Evolutionary conservation across 2,329 filamentous ascomycete genomes (phyloP).

Genomic region (Cordyceps cateniannulata): DNA sequence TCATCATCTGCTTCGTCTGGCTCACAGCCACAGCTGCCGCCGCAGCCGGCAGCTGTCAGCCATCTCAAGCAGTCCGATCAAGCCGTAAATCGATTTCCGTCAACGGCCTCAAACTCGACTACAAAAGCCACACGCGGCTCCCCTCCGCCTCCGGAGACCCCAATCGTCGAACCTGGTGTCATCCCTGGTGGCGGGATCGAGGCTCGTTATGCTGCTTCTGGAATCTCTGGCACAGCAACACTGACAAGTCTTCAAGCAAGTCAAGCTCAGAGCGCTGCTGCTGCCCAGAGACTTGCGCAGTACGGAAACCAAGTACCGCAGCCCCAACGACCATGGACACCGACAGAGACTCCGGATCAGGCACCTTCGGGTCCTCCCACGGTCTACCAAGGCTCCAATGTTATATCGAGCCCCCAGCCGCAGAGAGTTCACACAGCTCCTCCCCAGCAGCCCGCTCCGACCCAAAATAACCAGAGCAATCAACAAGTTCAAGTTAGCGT

Average conservation of each 20-base stretch:
- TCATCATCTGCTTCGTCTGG: constrained; percentile 28
- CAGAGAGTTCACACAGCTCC: constrained; percentile 37
- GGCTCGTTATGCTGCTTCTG: constrained; percentile 82
- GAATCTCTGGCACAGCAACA: constrained; percentile 80
- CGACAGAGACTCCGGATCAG: constrained; percentile 80
- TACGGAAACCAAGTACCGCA: constrained; percentile 49
- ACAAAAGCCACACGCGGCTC: constrained; percentile 88
- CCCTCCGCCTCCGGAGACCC: constrained; percentile 90
- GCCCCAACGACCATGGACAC: constrained; percentile 72
- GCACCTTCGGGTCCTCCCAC: constrained; percentile 85
- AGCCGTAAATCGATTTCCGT: constrained; percentile 58
- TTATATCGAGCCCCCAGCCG: constrained; percentile 49
- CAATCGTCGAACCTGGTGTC: constrained; percentile 64
- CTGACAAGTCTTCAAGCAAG: constrained; percentile 64
- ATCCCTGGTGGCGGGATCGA: constrained; percentile 79
- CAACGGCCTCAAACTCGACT: constrained; percentile 88
- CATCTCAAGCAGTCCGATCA: constrained; percentile 32
- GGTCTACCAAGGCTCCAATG: constrained; percentile 80
- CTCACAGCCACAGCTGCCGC: constrained; percentile 17
- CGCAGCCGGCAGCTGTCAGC: constrained; percentile 17
- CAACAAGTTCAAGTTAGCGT: constrained; percentile 54
- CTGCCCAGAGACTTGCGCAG: constrained; percentile 72
- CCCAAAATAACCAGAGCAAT: constrained; percentile 16
- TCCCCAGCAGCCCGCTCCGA: constrained; percentile 30
- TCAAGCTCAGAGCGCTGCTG: constrained; percentile 65